phyloP scores from a whole-genome alignment of 768 basidiomycete genomes.

The Boletus coccyginus region DNA sequence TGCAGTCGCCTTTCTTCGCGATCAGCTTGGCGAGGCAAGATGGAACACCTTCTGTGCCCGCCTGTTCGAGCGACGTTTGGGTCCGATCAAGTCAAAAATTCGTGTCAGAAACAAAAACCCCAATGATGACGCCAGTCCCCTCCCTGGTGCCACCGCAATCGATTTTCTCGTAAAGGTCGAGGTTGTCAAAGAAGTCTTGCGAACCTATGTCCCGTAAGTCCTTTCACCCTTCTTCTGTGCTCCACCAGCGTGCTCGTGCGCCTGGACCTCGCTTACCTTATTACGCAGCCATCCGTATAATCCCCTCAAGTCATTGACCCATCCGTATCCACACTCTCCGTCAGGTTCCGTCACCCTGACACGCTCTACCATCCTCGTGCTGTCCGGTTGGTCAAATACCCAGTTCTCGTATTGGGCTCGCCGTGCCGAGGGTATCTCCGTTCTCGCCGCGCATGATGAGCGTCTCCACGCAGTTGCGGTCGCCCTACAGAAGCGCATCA shows the following conservation, averaged over 20 bases:
- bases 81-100: conserved; percentile 37
- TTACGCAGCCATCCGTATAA: conserved; percentile 49
- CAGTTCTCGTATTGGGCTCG: conserved; percentile 57
- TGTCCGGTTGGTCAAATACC: conserved; percentile 53
- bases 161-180: conserved; percentile 55
- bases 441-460: conserved; percentile 40
- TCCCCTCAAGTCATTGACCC: conserved; percentile 46
- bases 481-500: conserved; percentile 41
- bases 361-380: conserved; percentile 44
- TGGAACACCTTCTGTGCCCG: conserved; percentile 48
- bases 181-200: conserved; percentile 47
- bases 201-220: conserved; percentile 49
- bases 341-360: conserved; percentile 45
- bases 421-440: conserved; percentile 47
- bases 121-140: conserved; percentile 26
- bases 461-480: conserved; percentile 40
- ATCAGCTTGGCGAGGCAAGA: conserved; percentile 41
- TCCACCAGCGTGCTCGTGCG: conserved; percentile 3
- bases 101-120: conserved; percentile 30
- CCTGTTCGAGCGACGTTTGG: conserved; percentile 44
- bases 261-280: conserved; percentile 22
- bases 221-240: neutral
- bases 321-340: conserved; percentile 38
- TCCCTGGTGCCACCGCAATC: conserved; percentile 41
- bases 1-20: conserved; percentile 44